phyloP scores from a whole-genome alignment of 2,329 filamentous ascomycete species.

The Cladosporium sp. region DNA sequence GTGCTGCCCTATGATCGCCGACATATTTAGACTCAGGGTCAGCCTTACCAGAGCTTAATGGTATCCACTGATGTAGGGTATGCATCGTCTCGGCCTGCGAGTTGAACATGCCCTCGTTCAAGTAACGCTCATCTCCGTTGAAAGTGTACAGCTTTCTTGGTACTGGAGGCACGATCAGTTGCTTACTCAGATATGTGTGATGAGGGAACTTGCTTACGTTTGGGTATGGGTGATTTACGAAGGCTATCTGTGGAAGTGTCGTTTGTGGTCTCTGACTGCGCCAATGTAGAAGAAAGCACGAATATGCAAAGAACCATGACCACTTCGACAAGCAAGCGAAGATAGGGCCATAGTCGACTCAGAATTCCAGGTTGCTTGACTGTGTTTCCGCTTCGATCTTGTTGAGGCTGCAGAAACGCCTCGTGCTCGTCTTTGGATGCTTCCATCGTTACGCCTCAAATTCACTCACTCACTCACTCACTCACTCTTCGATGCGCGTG shows the following conservation, averaged over 20 bases:
- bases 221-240: slow-evolving; percentile 9
- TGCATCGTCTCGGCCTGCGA: slow-evolving; percentile 9
- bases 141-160: slow-evolving; percentile 16
- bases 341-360: slow-evolving; percentile 7
- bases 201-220: not conserved
- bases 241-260: not conserved
- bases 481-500: not conserved
- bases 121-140: slow-evolving; percentile 8
- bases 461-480: not conserved
- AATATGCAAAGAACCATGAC: slow-evolving; percentile 15
- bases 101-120: slow-evolving; percentile 19
- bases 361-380: not conserved
- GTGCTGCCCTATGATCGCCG: not conserved
- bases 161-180: not conserved
- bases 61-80: slow-evolving; percentile 19
- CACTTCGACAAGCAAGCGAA: slow-evolving; percentile 7
- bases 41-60: slow-evolving; percentile 15
- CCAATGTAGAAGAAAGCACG: not conserved
- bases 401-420: not conserved
- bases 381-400: not conserved
- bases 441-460: not conserved
- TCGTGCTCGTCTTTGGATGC: slow-evolving; percentile 7
- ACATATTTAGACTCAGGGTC: not conserved
- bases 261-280: not conserved
- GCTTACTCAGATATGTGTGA: not conserved